Base-by-base conservation (phyloP, 2,329 filamentous ascomycete genomes). In the Microdochium paspali region DNA sequence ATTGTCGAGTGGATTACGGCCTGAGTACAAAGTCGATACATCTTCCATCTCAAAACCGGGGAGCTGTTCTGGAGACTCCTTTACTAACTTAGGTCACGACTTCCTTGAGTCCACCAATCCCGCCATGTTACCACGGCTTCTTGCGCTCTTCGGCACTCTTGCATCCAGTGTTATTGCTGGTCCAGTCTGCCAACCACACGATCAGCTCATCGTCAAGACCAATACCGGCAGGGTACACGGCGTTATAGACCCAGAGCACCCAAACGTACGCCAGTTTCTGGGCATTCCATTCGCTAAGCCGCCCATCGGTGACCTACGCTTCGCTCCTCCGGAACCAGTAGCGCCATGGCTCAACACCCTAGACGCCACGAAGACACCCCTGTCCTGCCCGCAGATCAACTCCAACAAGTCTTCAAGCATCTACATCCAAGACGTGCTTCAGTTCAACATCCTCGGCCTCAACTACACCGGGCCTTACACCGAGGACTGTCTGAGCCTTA, bases 271-370 rank as follows among this genome's bases (percentile, higher is more conserved):
- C 9, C 46, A 50, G 21, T 74, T 71, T 50, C 56, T 73, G 4
- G 70, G 50, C 15, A 46, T 46, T 24, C 31, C 45, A 3, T 46
- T 40, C 30, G 45, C 30, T 10, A 20, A 46, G 31, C 70, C 74
- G 31, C 75, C 75, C 1, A 62, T 71, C 18, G 71, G 68, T 1
- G 56, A 68, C 49, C 63, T 77, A 45, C 67, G 76, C 4, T 57
- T 53, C 39, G 47, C 49, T 12, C 54, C 56, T 5, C 52, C 56
- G n/a, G 51, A 56, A 42, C 31, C 6, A 4, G 51, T 52, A 24
- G 43, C 28, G 15, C 42, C 46, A 3, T n/a, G n/a, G n/a, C 46
- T 53, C 15, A 48, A 50, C 10, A 44, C 49, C 20, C 48, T 52
- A 10, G 35, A 48, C 39, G 51, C 56, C 12, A 52, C 50, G 23